A percentile compares a stretch with the other conserved stretches of the same genome.
phyloP scores from a whole-genome alignment of 148 eudicot species.

The Arctostaphylos glauca region DNA sequence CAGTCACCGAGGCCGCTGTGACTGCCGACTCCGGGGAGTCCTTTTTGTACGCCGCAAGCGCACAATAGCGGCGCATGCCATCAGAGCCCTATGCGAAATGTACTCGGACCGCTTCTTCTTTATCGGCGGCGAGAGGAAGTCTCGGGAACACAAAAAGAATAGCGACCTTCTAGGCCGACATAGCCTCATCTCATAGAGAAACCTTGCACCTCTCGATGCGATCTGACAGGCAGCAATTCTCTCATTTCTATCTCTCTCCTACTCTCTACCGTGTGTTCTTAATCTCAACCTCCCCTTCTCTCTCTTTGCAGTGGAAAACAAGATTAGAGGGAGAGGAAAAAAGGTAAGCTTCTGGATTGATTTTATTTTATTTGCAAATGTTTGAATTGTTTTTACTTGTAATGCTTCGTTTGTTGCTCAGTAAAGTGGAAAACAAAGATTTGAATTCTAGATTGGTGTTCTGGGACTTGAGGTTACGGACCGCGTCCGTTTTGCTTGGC shows the following conservation, averaged over 20 bases:
- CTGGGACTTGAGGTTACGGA: background rate
- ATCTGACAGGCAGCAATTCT: background rate
- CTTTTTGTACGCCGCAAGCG: background rate
- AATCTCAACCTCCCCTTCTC: background rate
- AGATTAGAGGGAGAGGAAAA: background rate
- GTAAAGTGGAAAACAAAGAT: background rate
- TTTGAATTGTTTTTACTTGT: background rate
- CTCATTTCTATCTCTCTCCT: background rate
- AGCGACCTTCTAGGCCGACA: constrained; percentile 3
- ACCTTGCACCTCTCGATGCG: background rate
- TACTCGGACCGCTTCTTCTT: constrained; percentile 1
- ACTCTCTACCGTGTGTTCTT: background rate
- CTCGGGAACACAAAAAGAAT: background rate
- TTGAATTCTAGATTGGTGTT: background rate
- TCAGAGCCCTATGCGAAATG: background rate
- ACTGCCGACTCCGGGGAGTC: background rate
- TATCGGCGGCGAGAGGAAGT: constrained; percentile 9
- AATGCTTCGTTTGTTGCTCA: constrained; percentile 5
- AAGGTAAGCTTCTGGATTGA: background rate
- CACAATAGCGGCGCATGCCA: background rate
- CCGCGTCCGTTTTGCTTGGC: background rate
- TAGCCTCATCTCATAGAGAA: background rate
- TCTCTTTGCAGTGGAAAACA: background rate
- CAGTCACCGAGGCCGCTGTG: background rate
- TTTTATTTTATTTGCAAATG: background rate